These are phyloP conservation scores for Trypanosoma platydactyli DNA, from an alignment of 208 protist species.

Conservation along the genomic window DNA sequence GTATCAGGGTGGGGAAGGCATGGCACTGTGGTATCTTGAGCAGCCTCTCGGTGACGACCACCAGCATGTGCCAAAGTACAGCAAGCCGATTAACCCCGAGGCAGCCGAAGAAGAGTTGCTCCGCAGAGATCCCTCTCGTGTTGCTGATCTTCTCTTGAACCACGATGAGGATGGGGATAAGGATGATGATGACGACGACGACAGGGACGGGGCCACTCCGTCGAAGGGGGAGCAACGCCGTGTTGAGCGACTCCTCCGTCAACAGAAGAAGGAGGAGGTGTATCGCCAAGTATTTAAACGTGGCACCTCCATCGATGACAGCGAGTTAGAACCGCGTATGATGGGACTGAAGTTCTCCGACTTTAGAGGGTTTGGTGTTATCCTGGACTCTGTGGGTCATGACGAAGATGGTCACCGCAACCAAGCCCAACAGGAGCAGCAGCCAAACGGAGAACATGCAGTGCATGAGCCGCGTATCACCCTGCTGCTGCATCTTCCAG, in stretches of 20 bases:
- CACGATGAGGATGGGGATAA: conserved; percentile 38
- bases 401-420: conserved; percentile 30
- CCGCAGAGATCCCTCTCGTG: conserved; percentile 52
- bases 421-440: conserved; percentile 1
- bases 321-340: conserved; percentile 52
- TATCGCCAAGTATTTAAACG: conserved; percentile 68
- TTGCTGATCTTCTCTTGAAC: conserved; percentile 70
- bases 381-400: conserved; percentile 73
- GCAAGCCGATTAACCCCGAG: conserved; percentile 58
- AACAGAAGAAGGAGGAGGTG: conserved; percentile 56
- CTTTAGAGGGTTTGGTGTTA: conserved; percentile 69
- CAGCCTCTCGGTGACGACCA: conserved; percentile 82
- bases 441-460: conserved; percentile 26
- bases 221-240: conserved; percentile 21
- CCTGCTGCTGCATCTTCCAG: conserved; percentile 70
- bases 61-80: conserved; percentile 81
- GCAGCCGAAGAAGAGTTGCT: conserved; percentile 45
- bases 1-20: conserved; percentile 80
- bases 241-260: conserved; percentile 33
- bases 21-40: conserved; percentile 84
- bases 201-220: conserved; percentile 49
- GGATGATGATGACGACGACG: conserved; percentile 46
- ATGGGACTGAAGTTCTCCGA: conserved; percentile 82
- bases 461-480: conserved; percentile 55
- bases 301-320: conserved; percentile 61